A percentile compares a stretch with the other conserved stretches of the same genome.
Evolutionary conservation across 441 rosid genomes (phyloP).

Genomic region (Mallotus japonicus): DNA sequence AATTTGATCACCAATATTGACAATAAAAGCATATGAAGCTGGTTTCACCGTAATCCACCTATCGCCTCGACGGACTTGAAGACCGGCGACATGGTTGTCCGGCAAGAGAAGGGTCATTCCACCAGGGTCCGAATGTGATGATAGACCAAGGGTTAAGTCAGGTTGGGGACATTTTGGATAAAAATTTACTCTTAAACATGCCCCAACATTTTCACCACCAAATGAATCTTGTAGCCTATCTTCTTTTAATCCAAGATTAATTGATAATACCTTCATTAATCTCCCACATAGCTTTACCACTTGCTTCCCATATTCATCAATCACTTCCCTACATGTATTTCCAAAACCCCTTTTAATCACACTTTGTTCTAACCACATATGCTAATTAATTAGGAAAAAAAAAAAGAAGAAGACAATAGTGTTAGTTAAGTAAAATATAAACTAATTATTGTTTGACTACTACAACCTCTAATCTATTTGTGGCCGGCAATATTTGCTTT

Average conservation of each 20-base stretch:
- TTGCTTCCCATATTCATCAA: conserved; percentile 72
- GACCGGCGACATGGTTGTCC: conserved; percentile 64
- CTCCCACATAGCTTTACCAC: conserved; percentile 52
- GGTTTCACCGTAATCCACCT: conserved; percentile 78
- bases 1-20: conserved; percentile 83
- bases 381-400: not conserved
- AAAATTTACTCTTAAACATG: conserved; percentile 70
- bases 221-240: conserved; percentile 59
- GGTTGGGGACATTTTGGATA: conserved; percentile 91
- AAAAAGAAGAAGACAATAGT: not conserved
- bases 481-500: conserved; percentile 8
- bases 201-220: conserved; percentile 65
- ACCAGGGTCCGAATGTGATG: conserved; percentile 88
- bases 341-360: not conserved
- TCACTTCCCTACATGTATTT: conserved; percentile 48
- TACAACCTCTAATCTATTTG: not conserved
- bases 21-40: conserved; percentile 60
- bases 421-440: conserved; percentile 11
- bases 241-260: conserved; percentile 56
- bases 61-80: conserved; percentile 56
- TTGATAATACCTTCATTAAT: conserved; percentile 65
- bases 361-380: too few relatives aligned
- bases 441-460: not conserved
- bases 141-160: conserved; percentile 70
- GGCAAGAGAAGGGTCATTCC: conserved; percentile 81